Evolutionary conservation across 2,329 filamentous ascomycete genomes (phyloP).

Genomic region (Onygena corvina): DNA sequence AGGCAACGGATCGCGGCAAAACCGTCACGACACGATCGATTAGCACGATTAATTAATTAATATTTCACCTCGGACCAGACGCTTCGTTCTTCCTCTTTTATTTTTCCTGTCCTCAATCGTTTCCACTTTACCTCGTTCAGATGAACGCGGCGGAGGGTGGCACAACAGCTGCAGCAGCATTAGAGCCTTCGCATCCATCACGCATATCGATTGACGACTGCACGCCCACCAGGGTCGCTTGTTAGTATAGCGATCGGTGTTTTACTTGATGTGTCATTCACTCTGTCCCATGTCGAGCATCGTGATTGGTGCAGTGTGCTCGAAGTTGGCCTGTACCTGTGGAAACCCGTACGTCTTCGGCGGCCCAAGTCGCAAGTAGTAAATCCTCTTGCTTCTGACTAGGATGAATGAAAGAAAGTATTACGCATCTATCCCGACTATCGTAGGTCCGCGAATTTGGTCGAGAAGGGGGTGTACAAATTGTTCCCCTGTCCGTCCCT

Average conservation of each 20-base stretch:
- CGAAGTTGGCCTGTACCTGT: background rate
- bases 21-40: background rate
- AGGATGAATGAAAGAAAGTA: slow-evolving; percentile 1
- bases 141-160: background rate
- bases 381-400: slow-evolving; percentile 2
- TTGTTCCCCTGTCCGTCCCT: background rate
- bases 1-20: slow-evolving; percentile 2
- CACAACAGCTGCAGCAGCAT: background rate
- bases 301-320: background rate
- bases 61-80: background rate
- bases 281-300: background rate
- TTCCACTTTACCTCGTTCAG: background rate
- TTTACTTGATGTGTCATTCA: slow-evolving; percentile 1
- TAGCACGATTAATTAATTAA: background rate
- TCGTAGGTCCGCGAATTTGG: background rate
- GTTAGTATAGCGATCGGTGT: slow-evolving; percentile 3
- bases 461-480: background rate
- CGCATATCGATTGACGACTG: slow-evolving; percentile 2
- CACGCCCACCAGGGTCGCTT: background rate
- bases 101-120: background rate
- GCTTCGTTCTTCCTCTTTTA: background rate
- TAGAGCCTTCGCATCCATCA: background rate
- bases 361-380: background rate
- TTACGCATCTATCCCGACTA: background rate
- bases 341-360: background rate